These are phyloP conservation scores for Ustilago tritici DNA, from an alignment of 1,284 basidiomycete species.

Conservation along the genomic window DNA sequence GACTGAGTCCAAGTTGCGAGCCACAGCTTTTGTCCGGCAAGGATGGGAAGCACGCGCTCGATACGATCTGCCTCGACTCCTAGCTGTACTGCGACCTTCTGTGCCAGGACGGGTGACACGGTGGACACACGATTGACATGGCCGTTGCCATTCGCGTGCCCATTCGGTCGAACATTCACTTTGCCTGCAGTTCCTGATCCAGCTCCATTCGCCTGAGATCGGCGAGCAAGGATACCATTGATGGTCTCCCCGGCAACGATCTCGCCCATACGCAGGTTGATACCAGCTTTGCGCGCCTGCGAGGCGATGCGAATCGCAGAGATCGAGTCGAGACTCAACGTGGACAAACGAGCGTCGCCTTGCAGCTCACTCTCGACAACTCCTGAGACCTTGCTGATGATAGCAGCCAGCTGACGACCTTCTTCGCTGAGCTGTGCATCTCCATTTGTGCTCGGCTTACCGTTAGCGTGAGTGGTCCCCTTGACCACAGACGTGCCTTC, in stretches of 20 bases:
- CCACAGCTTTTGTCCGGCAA: conserved; percentile 58
- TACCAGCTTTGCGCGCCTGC: conserved; percentile 45
- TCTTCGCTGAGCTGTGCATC: conserved; percentile 25
- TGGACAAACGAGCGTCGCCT: conserved; percentile 41
- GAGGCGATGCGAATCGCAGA: conserved; percentile 62
- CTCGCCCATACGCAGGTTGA: conserved; percentile 51
- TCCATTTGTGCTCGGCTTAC: background rate
- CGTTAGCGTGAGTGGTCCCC: background rate
- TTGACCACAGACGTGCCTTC: background rate
- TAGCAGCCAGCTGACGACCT: conserved; percentile 41
- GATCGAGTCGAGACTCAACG: conserved; percentile 66
- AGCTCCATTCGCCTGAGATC: conserved; percentile 10
- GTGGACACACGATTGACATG: background rate
- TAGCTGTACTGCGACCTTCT: conserved; percentile 22
- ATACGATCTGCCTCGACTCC: conserved; percentile 24
- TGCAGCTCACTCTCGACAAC: conserved; percentile 29
- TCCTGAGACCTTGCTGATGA: conserved; percentile 40
- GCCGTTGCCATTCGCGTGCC: conserved; percentile 11
- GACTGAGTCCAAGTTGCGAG: conserved; percentile 45
- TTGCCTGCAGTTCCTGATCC: background rate
- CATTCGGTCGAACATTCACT: conserved; percentile 15
- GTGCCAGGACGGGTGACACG: conserved; percentile 10
- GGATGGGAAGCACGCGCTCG: conserved; percentile 52
- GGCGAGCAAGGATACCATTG: conserved; percentile 29
- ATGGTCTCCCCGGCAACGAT: conserved; percentile 55